phyloP scores from a whole-genome alignment of 257 asterid species.

The Solanum chilense region DNA sequence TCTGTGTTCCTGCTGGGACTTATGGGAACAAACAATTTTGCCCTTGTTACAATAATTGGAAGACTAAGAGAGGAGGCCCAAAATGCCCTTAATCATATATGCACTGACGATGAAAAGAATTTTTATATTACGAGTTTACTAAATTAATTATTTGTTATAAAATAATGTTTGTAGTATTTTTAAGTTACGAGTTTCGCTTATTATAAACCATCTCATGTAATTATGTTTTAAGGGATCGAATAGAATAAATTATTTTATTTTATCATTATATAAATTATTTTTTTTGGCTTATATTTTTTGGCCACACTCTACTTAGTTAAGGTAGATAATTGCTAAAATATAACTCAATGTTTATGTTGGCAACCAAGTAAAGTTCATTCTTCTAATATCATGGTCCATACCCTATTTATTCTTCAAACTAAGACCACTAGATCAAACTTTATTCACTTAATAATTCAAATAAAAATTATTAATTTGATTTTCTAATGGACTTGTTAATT shows the following conservation, averaged over 20 bases:
- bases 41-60: conserved; percentile 87
- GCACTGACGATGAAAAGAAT: neutral
- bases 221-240: neutral
- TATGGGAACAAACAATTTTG: conserved; percentile 69
- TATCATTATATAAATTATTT: neutral
- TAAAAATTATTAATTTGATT: neutral
- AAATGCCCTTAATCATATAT: conserved; percentile 47
- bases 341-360: neutral
- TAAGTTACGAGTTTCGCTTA: neutral
- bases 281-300: neutral
- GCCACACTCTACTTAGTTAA: neutral
- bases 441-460: neutral
- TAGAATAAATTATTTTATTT: neutral
- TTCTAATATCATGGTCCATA: neutral
- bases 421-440: neutral
- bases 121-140: neutral
- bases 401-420: neutral
- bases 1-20: conserved; percentile 85
- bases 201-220: neutral
- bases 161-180: neutral
- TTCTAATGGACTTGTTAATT: neutral
- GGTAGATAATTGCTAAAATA: neutral
- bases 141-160: neutral
- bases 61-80: conserved; percentile 84
- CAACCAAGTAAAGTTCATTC: neutral